Evolutionary conservation across 495 filamentous ascomycete genomes (phyloP).

Genomic region (Parachaetomium inaequale): DNA sequence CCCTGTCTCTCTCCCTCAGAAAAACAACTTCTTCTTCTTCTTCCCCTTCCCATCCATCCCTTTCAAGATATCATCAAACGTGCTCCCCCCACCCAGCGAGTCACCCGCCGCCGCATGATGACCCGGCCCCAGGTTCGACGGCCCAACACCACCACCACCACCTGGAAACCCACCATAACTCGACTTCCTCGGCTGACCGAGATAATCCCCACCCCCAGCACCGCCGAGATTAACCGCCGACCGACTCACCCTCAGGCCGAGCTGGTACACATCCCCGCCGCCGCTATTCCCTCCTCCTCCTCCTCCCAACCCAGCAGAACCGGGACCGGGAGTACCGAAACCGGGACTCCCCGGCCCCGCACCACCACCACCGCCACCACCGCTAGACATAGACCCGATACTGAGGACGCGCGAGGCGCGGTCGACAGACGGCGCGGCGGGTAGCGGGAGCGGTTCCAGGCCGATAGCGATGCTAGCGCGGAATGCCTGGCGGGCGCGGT

Average conservation of each 20-base stretch:
- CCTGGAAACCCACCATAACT: slow-evolving; percentile 12
- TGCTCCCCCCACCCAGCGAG: slow-evolving; percentile 43
- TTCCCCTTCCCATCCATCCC: slow-evolving; percentile 41
- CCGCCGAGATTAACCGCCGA: slow-evolving; percentile 16
- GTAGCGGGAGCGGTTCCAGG: slow-evolving; percentile 39
- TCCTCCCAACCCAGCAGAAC: no score
- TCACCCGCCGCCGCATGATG: slow-evolving; percentile 1
- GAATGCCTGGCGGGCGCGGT: slow-evolving; percentile 31
- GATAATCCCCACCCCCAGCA: background rate
- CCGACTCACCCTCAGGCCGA: slow-evolving; percentile 12
- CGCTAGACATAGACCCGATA: slow-evolving; percentile 1
- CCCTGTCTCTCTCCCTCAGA: slow-evolving; percentile 14
- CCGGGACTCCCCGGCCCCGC: background rate
- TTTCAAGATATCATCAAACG: slow-evolving; percentile 65
- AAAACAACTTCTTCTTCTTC: slow-evolving; percentile 46
- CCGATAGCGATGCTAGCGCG: slow-evolving; percentile 47
- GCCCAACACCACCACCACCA: background rate
- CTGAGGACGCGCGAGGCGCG: slow-evolving; percentile 10
- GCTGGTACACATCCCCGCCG: background rate
- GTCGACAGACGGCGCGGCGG: background rate
- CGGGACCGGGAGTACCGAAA: background rate
- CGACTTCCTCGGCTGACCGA: slow-evolving; percentile 6
- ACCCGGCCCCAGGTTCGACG: slow-evolving; percentile 1
- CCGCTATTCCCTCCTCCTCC: background rate
- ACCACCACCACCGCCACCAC: background rate